These are phyloP conservation scores for Chalciporus sp. DNA, from an alignment of 1,284 basidiomycete genomes.

Conservation along the genomic window DNA sequence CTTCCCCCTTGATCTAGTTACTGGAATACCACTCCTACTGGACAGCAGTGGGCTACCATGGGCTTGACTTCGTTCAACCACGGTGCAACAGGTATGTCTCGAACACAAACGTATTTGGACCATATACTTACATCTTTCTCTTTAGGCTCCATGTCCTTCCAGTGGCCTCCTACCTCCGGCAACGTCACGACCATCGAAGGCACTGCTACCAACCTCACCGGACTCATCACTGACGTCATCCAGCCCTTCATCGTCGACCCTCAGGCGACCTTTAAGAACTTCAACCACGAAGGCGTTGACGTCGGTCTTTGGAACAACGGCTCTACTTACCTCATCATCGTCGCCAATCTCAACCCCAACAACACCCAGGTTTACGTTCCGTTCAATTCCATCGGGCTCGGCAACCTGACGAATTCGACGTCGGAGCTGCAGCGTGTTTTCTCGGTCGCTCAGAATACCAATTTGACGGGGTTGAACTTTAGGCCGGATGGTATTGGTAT, in stretches of 20 bases:
- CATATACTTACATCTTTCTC: not conserved
- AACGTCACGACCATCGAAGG: slow-evolving; percentile 27
- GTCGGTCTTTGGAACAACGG: slow-evolving; percentile 27
- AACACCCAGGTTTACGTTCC: slow-evolving; percentile 7
- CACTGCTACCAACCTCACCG: slow-evolving; percentile 13
- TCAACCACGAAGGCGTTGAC: slow-evolving; percentile 22
- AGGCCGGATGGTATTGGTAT: slow-evolving; percentile 23
- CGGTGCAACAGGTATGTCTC: slow-evolving; percentile 27
- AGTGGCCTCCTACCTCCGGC: slow-evolving; percentile 29
- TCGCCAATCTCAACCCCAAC: slow-evolving; percentile 13
- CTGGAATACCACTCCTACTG: slow-evolving; percentile 31
- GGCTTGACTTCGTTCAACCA: slow-evolving; percentile 29
- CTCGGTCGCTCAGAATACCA: slow-evolving; percentile 13
- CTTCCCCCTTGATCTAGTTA: slow-evolving; percentile 19
- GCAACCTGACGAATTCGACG: slow-evolving; percentile 18
- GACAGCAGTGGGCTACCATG: slow-evolving; percentile 30
- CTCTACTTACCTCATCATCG: slow-evolving; percentile 24
- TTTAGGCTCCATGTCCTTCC: slow-evolving; percentile 34
- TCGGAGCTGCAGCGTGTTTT: slow-evolving; percentile 20
- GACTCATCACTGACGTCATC: slow-evolving; percentile 7
- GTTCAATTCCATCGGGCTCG: slow-evolving; percentile 24
- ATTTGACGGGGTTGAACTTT: slow-evolving; percentile 24
- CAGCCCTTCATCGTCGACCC: slow-evolving; percentile 27
- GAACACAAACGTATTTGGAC: no score
- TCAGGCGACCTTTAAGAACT: slow-evolving; percentile 2